Conservation (phyloP, 208 protist genomes). For the Wallacemonas sp. region DNA sequence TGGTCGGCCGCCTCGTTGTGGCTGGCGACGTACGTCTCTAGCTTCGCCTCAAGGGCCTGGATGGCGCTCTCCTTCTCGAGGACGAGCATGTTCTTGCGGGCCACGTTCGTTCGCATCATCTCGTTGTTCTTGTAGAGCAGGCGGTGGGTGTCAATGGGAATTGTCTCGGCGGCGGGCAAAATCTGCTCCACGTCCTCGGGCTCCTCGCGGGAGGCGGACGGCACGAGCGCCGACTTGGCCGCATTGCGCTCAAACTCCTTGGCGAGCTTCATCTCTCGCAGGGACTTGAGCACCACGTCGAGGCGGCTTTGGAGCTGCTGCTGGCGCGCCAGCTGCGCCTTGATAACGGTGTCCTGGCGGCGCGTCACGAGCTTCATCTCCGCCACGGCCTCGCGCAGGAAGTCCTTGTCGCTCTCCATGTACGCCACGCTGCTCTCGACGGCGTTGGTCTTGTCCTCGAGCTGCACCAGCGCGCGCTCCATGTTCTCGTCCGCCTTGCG, state of each 20-base stretch:
- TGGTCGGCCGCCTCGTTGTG: slow-evolving; percentile 59
- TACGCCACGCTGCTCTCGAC: slow-evolving; percentile 39
- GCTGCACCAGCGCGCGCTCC: slow-evolving; percentile 48
- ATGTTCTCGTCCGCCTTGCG: slow-evolving; percentile 43
- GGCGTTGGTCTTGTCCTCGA: slow-evolving; percentile 34
- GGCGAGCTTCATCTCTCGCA: slow-evolving; percentile 81
- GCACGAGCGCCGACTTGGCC: slow-evolving; percentile 73
- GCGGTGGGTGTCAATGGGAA: slow-evolving; percentile 85
- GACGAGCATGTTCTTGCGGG: slow-evolving; percentile 91
- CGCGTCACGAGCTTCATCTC: slow-evolving; percentile 67
- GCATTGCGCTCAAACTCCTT: slow-evolving; percentile 80
- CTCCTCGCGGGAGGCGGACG: slow-evolving; percentile 70
- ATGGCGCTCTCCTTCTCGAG: slow-evolving; percentile 88
- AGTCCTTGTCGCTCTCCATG: slow-evolving; percentile 82
- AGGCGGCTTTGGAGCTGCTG: slow-evolving; percentile 84
- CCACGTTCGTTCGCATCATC: slow-evolving; percentile 75
- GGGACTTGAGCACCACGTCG: slow-evolving; percentile 67
- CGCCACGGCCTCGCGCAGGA: slow-evolving; percentile 64
- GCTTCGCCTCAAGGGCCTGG: slow-evolving; percentile 76
- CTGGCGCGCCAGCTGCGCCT: slow-evolving; percentile 79
- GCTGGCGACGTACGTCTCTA: slow-evolving; percentile 47
- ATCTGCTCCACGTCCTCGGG: slow-evolving; percentile 77
- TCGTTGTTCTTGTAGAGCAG: slow-evolving; percentile 89
- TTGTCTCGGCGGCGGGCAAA: slow-evolving; percentile 73
- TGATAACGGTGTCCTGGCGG: slow-evolving; percentile 78